phyloP scores from a whole-genome alignment of 768 basidiomycete genomes.

The Phaeotremella skinneri region DNA sequence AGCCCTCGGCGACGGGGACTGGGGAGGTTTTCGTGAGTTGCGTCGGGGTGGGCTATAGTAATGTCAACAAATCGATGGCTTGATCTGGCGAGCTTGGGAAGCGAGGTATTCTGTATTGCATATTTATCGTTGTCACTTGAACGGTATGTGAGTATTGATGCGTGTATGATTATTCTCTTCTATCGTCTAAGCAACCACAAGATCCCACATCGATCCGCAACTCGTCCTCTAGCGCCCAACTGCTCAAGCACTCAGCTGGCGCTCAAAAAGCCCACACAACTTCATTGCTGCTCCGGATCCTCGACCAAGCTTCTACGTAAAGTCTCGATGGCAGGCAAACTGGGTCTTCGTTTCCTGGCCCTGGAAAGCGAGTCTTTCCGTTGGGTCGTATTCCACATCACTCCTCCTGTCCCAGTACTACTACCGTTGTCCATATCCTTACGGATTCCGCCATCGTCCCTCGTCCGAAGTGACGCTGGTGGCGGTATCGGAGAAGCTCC shows the following conservation, averaged over 20 bases:
- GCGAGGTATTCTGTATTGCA: neutral
- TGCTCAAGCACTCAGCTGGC: neutral
- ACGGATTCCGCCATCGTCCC: too few relatives aligned
- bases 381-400: too few relatives aligned
- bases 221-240: conserved; percentile 8
- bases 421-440: too few relatives aligned
- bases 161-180: too few relatives aligned
- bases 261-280: neutral
- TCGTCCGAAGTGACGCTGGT: too few relatives aligned
- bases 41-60: conserved; percentile 87
- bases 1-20: neutral
- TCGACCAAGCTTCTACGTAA: neutral
- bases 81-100: conserved; percentile 10
- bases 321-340: neutral
- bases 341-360: neutral
- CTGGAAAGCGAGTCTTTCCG: too few relatives aligned
- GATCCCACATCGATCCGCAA: conserved; percentile 15
- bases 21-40: conserved; percentile 78
- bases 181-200: too few relatives aligned
- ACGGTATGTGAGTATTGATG: conserved; percentile 1
- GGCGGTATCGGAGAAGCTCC: too few relatives aligned
- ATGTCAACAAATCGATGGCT: conserved; percentile 58
- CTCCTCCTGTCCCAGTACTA: too few relatives aligned
- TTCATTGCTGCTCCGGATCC: neutral
- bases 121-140: neutral